A percentile compares a stretch with the other conserved stretches of the same genome.
phyloP scores from a whole-genome alignment of 73 alveolate species.

The Paramecium octaurelia region DNA sequence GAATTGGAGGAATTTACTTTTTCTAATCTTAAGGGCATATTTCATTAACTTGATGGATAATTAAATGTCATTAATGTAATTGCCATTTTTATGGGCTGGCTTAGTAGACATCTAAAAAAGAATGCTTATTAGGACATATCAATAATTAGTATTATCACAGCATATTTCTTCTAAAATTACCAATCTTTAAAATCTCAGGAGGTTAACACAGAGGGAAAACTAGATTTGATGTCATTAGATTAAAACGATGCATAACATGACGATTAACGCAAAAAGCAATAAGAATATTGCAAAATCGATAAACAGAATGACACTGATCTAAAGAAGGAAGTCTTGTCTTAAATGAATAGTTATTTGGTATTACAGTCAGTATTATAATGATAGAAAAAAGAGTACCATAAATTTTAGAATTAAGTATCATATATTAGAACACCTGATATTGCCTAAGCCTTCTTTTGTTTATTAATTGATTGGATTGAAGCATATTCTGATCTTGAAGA shows the following conservation, averaged over 20 bases:
- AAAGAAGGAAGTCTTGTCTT: slow-evolving; percentile 27
- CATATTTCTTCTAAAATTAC: background rate
- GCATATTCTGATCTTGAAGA: slow-evolving; percentile 45
- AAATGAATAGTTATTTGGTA: slow-evolving; percentile 1
- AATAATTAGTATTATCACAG: background rate
- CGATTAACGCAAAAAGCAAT: background rate
- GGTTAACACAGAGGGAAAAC: slow-evolving; percentile 4
- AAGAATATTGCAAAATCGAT: background rate
- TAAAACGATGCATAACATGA: background rate
- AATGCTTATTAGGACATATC: slow-evolving; percentile 40
- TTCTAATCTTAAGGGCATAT: slow-evolving; percentile 27
- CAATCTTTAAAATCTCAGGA: background rate
- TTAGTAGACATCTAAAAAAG: slow-evolving; percentile 41
- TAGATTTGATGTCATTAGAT: slow-evolving; percentile 9
- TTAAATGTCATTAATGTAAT: background rate
- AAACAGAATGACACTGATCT: slow-evolving; percentile 42
- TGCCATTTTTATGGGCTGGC: slow-evolving; percentile 41
- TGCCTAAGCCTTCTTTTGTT: slow-evolving; percentile 33
- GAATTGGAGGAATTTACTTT: slow-evolving; percentile 45
- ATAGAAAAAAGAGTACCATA: slow-evolving; percentile 17
- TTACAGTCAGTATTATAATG: background rate
- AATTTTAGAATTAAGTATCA: background rate
- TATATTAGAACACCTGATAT: slow-evolving; percentile 31
- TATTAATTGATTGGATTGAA: slow-evolving; percentile 30
- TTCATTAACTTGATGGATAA: slow-evolving; percentile 8